Conservation (phyloP, 176 grass and related monocot genomes). For the Secale cereale region DNA sequence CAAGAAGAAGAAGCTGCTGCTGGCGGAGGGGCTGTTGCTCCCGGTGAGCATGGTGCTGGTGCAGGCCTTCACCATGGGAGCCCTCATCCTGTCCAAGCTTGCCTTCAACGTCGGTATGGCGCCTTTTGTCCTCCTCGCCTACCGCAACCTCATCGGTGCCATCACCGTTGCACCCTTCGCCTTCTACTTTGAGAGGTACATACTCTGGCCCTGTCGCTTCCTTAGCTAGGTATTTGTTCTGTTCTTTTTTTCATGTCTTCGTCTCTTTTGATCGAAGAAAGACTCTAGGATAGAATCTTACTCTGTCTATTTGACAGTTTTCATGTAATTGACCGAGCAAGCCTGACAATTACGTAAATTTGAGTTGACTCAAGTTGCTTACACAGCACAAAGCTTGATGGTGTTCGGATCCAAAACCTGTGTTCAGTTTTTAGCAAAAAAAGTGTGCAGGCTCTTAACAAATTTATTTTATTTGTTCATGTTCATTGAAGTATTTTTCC, state of each 20-base stretch:
- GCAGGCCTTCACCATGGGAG: constrained; percentile 34
- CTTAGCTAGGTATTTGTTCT: background rate
- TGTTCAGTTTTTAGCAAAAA: background rate
- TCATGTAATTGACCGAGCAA: background rate
- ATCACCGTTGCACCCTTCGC: constrained; percentile 27
- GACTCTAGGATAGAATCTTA: background rate
- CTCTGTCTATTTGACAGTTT: background rate
- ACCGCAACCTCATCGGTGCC: constrained; percentile 43
- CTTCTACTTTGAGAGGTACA: constrained; percentile 41
- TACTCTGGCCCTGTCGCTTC: background rate
- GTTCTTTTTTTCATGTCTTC: background rate
- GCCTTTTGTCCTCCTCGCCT: constrained; percentile 44
- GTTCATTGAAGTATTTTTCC: background rate
- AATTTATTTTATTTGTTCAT: background rate
- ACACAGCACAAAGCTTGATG: background rate
- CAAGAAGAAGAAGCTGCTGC: background rate
- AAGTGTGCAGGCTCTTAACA: background rate
- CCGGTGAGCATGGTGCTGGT: constrained; percentile 48
- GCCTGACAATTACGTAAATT: background rate
- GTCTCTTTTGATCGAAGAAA: too few relatives aligned
- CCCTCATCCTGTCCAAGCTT: constrained; percentile 41
- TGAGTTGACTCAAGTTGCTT: background rate
- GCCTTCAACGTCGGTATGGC: constrained; percentile 43
- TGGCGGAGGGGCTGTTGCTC: constrained; percentile 21
- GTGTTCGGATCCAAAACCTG: background rate